Conservation (phyloP, 2,329 filamentous ascomycete species). For the Cordyceps tenuipes region DNA sequence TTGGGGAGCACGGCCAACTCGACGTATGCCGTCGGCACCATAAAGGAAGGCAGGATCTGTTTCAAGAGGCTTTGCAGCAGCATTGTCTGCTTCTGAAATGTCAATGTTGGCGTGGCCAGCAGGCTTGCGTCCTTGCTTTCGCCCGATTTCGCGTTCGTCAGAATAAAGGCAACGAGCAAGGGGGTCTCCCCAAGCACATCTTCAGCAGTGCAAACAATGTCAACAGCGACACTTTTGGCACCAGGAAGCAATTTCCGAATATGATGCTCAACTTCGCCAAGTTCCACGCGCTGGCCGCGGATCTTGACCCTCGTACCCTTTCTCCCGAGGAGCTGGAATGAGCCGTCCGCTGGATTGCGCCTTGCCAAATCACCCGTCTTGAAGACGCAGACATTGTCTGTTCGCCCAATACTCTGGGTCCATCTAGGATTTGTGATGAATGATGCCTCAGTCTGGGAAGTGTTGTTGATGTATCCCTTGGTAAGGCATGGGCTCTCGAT, state of each 20-base stretch:
- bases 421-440: background rate
- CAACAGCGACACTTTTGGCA: background rate
- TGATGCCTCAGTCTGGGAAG: background rate
- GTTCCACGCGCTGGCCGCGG: conserved; percentile 1
- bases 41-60: background rate
- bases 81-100: background rate
- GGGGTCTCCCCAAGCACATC: background rate
- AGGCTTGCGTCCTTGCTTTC: background rate
- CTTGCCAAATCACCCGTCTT: background rate
- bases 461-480: background rate
- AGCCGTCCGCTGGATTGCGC: background rate
- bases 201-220: background rate
- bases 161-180: background rate
- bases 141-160: background rate
- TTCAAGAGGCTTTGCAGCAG: background rate
- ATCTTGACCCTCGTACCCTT: conserved; percentile 3
- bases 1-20: background rate
- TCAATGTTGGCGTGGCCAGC: background rate
- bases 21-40: background rate
- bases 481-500: background rate
- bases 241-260: background rate
- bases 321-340: conserved; percentile 1
- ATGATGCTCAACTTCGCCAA: background rate
- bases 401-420: background rate
- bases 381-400: background rate